Evolutionary conservation across 345 rosid genomes (phyloP).

Genomic region (Nephelium lappaceum): DNA sequence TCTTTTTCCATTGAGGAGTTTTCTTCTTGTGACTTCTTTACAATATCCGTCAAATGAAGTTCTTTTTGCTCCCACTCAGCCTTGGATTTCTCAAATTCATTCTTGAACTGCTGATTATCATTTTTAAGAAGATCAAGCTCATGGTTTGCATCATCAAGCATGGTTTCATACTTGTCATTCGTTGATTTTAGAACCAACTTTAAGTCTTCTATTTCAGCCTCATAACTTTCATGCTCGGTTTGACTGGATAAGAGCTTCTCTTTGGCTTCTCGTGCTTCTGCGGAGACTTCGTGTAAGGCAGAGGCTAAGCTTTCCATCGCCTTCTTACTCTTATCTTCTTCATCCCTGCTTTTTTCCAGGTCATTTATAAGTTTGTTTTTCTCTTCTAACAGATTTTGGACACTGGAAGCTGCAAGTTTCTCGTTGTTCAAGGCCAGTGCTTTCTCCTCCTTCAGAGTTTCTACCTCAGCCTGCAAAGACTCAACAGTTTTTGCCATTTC

Average conservation of each 20-base stretch:
- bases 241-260: slow-evolving; percentile 70
- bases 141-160: slow-evolving; percentile 76
- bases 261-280: slow-evolving; percentile 88
- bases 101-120: slow-evolving; percentile 55
- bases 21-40: slow-evolving; percentile 73
- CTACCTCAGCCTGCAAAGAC: slow-evolving; percentile 59
- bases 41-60: slow-evolving; percentile 49
- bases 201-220: slow-evolving; percentile 73
- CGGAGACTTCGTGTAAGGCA: slow-evolving; percentile 90
- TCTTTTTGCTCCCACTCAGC: slow-evolving; percentile 85
- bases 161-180: slow-evolving; percentile 75
- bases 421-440: slow-evolving; percentile 68
- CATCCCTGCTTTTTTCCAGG: slow-evolving; percentile 67
- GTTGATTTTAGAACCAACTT: slow-evolving; percentile 75
- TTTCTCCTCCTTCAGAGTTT: slow-evolving; percentile 70
- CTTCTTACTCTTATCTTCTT: slow-evolving; percentile 95
- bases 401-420: slow-evolving; percentile 73
- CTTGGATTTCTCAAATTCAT: slow-evolving; percentile 57
- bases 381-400: slow-evolving; percentile 73
- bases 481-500: slow-evolving; percentile 48
- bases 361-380: slow-evolving; percentile 71
- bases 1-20: slow-evolving; percentile 69
- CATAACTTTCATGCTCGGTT: slow-evolving; percentile 73
- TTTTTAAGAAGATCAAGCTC: slow-evolving; percentile 62
- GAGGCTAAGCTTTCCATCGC: slow-evolving; percentile 98